Evolutionary conservation across 176 grass and related monocot species (phyloP), one percentile per base, ranked within the genome.

Genomic region (Ensete ventricosum): DNA sequence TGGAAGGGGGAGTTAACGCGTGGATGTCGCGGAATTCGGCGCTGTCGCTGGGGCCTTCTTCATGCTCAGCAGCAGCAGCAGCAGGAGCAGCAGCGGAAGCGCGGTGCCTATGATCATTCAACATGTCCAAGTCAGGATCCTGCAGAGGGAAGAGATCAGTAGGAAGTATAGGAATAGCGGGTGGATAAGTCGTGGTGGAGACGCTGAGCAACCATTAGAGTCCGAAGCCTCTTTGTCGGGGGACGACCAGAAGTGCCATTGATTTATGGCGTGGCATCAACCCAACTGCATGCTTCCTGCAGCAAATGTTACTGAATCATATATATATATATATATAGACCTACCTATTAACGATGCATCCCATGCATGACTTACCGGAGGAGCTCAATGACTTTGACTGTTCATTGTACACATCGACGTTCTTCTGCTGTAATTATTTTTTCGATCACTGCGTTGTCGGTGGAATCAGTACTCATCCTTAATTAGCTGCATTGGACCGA

Each of bases 1-100:
- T 52, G 22, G 81, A 66, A 1, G 69, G 26, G 1, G 80, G 67
- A 6, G 72, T 81, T 9, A 86, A 58, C 24, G 79, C 66, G 70
- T 89, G 84, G 81, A 93, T 93, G 68, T 93, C 90, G 10, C 87
- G 84, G 84, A 81, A 81, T 24, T 78, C 84, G 13, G 73, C 62
- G 57, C 57, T 73, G 70, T 85, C 83, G 43, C 6, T 12, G 10
- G 2, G 48, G 29, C 29, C 59, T 6, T 68, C 72, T 9, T 82
- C 86, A 13, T 83, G 84, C 73, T 85, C 86, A 17, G 64, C 71
- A 8, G 69, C 78, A 17, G 62, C 48, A 23, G 77, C 67, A 7
- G 60, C 48, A 17, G 62, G 24, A 23, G 77, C 67, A 7, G 60
- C 23, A 12, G 68, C 57, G 17, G 57, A 16, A 55, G 55, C 24